Evolutionary conservation across 106 monocot genomes (phyloP), one percentile per base, ranked within the genome.

Genomic region (Allium fistulosum): DNA sequence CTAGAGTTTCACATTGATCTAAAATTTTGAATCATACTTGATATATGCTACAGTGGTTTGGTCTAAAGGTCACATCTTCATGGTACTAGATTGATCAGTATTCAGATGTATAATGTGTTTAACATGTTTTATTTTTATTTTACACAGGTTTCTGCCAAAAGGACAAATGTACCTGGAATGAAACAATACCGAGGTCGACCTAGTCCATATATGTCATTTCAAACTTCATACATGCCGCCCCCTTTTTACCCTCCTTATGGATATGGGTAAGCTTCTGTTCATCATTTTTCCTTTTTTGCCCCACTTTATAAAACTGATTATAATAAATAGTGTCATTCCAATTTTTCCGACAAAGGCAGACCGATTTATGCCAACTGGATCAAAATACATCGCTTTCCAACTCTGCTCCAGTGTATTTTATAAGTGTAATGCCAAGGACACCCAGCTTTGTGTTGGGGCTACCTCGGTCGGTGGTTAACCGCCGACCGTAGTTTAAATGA

Each of bases 141-240:
- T 12, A 61, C 17, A 9, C 49, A 71, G 71, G 71, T 71, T 9
- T 71, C 71, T 14, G 71, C 71, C 49, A 71, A 71, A 18, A 71
- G 71, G 51, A 71, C 71, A 61, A 71, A 71, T 26, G 26, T 71
- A 49, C 71, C 71, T 0, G 71, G 71, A 61, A 61, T 71, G 71
- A 71, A 71, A n/a, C 71, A 71, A 26, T 71, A 61, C 26, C 71
- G 71, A 22, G 71, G 71, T 13, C 57, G 71, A 49, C 61, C 61
- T 17, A 71, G 51, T 14, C 61, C 60, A 18, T 71, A 71, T 49
- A 61, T 51, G 71, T 59, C 61, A 61, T 62, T 61, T 52, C 71
- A 61, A 61, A 49, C 61, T 17, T 27, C 71, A 26, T 62, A 57
- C 51, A 71, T 62, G 71, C 71, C 71, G 10, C 60, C 71, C 10